phyloP scores from a whole-genome alignment of 768 basidiomycete genomes.

The Fistulinella prunicolor region DNA sequence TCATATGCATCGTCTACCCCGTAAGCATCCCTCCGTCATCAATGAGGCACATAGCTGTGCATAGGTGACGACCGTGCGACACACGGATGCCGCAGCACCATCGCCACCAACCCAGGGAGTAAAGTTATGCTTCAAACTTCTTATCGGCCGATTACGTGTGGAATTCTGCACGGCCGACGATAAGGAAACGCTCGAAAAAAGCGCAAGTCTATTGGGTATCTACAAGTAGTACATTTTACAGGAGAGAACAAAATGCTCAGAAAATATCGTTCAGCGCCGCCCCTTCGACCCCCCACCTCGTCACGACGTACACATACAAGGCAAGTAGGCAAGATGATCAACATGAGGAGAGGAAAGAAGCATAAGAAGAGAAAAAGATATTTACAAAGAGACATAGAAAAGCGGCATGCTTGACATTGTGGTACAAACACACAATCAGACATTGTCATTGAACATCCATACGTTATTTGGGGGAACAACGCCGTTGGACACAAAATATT shows the following conservation, averaged over 20 bases:
- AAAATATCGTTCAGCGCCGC: slow-evolving; percentile 9
- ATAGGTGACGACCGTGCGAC: neutral
- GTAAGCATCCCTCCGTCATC: too few species aligned
- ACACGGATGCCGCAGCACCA: neutral
- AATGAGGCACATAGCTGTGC: slow-evolving; percentile 1
- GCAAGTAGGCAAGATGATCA: slow-evolving; percentile 20
- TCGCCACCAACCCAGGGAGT: too few species aligned
- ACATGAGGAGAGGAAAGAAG: slow-evolving; percentile 1
- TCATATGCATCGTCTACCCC: too few species aligned
- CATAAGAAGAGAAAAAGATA: slow-evolving; percentile 19
- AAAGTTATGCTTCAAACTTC: too few species aligned
- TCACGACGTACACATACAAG: slow-evolving; percentile 24
- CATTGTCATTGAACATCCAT: slow-evolving; percentile 20
- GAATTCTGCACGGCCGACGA: neutral
- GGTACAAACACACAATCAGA: slow-evolving; percentile 8
- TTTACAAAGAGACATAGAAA: slow-evolving; percentile 24
- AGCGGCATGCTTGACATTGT: neutral
- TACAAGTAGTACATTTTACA: slow-evolving; percentile 22
- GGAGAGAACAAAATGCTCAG: slow-evolving; percentile 18
- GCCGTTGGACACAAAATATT: slow-evolving; percentile 14
- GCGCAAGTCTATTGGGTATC: slow-evolving; percentile 28
- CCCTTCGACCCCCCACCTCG: slow-evolving; percentile 17
- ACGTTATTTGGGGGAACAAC: slow-evolving; percentile 6
- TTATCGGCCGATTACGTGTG: neutral
- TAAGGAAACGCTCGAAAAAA: neutral